A percentile compares a stretch with the other conserved stretches of the same genome.
Evolutionary conservation across 768 basidiomycete species (phyloP).

Genomic region (Suillus luteus): DNA sequence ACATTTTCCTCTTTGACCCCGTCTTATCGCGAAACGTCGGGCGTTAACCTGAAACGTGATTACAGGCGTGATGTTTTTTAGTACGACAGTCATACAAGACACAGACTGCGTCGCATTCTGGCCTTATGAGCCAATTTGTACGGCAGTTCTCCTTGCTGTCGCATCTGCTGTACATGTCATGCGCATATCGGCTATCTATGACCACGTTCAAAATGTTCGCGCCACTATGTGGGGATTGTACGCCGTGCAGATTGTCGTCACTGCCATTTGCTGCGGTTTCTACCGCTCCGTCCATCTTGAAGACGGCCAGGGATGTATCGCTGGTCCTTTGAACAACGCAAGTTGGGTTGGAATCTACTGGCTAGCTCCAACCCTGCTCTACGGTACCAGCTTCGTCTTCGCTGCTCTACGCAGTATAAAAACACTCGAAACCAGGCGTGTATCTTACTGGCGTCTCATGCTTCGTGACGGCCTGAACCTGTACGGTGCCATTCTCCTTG

Average conservation of each 20-base stretch:
- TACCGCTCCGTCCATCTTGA: conserved; percentile 77
- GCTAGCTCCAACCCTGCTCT: conserved; percentile 74
- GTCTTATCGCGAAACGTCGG: background rate
- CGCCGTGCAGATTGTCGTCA: conserved; percentile 68
- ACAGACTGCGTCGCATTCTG: conserved; percentile 67
- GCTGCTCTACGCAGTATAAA: conserved; percentile 26
- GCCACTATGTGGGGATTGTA: conserved; percentile 57
- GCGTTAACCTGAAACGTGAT: conserved; percentile 12
- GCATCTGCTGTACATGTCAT: conserved; percentile 76
- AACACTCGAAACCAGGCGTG: conserved; percentile 43
- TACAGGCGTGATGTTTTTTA: conserved; percentile 81
- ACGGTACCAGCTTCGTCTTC: conserved; percentile 34
- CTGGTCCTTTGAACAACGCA: conserved; percentile 67
- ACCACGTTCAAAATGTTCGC: conserved; percentile 59
- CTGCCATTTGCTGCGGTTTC: conserved; percentile 77
- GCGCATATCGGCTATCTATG: conserved; percentile 78
- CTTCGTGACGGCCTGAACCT: conserved; percentile 88
- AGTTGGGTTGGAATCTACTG: conserved; percentile 86
- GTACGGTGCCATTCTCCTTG: conserved; percentile 76
- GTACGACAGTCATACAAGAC: conserved; percentile 61
- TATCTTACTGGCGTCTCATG: conserved; percentile 83
- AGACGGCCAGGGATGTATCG: conserved; percentile 83
- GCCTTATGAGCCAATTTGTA: conserved; percentile 86
- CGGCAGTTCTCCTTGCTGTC: conserved; percentile 73
- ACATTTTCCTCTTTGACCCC: conserved; percentile 17